These are phyloP conservation scores for Rhinocladiella mackenziei DNA, from an alignment of 2,329 filamentous ascomycete genomes.

Conservation along the genomic window DNA sequence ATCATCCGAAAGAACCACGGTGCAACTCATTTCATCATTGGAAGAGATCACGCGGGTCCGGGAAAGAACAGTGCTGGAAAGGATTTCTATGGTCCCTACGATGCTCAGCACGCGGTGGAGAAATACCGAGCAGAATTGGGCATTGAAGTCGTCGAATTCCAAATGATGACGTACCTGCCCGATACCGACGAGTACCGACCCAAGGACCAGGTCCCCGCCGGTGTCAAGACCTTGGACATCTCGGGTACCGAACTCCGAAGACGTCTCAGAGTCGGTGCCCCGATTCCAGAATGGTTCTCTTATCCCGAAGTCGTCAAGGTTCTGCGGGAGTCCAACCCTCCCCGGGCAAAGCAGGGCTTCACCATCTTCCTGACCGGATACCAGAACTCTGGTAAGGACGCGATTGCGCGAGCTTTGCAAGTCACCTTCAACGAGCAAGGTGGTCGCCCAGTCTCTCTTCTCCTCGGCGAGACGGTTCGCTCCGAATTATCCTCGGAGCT, in stretches of 20 bases:
- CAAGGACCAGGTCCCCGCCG: slow-evolving; percentile 79
- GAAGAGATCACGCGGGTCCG: slow-evolving; percentile 94
- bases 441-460: slow-evolving; percentile 86
- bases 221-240: slow-evolving; percentile 81
- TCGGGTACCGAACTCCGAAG: slow-evolving; percentile 86
- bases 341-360: slow-evolving; percentile 89
- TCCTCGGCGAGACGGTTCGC: slow-evolving; percentile 93
- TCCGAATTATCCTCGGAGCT: slow-evolving; percentile 90
- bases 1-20: slow-evolving; percentile 99
- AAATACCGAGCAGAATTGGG: slow-evolving; percentile 95
- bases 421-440: slow-evolving; percentile 98
- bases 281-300: slow-evolving; percentile 99
- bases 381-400: slow-evolving; percentile 95
- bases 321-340: slow-evolving; percentile 90
- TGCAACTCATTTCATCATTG: slow-evolving; percentile 98
- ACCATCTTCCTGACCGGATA: slow-evolving; percentile 97
- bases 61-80: slow-evolving; percentile 97
- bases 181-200: slow-evolving; percentile 96
- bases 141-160: slow-evolving; percentile 98
- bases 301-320: slow-evolving; percentile 98
- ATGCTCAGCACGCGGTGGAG: slow-evolving; percentile 92
- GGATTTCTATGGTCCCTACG: slow-evolving; percentile 97
- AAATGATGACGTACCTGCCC: slow-evolving; percentile 98
- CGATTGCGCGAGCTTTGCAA: slow-evolving; percentile 90
- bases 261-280: slow-evolving; percentile 82